Evolutionary conservation across 2,329 filamentous ascomycete species (phyloP), one percentile per base, ranked within the genome.

Genomic region (Emergomyces orientalis): DNA sequence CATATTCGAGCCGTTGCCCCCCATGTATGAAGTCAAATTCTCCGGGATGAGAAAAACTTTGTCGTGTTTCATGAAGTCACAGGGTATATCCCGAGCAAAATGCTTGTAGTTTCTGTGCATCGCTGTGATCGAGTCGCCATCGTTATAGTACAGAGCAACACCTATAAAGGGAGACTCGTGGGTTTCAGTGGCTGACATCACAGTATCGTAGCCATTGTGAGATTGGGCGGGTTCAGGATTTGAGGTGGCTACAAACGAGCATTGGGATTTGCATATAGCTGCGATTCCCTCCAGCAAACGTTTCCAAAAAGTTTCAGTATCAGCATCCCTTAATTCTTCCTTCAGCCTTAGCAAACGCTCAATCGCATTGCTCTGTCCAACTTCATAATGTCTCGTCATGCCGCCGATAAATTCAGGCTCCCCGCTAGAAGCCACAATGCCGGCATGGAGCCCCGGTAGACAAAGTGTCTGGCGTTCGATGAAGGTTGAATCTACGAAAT

Each of bases 31-130:
- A 61, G 78, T 78, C 55, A 89, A 73, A 51, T 80, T 78, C 62
- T 88, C 83, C 0, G 86, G 84, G 27, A 90, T 84, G 63, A 89
- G 74, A 70, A 88, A 87, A 59, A 88, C 84, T 71, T 88, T 88
- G 75, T 88, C 86, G 71, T 89, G 84, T 67, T 83, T 84, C 86
- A 89, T 88, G 70, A 87, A 82, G 43, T 82, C 82, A 72, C 86
- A 87, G 4, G 86, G 86, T 65, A 85, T 84, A 30, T 80, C 84
- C 67, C 86, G 87, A 45, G 85, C 82, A 67, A 85, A 81, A 72
- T 87, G 88, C 66, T 84, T 84, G 74, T 84, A 83, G 68, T 88
- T 82, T 65, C 81, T 81, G 67, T 84, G 76, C 59, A 85, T 79
- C 30, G 80, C 76, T 65, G 80, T 78, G 60, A 75, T 76, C 62